Base-by-base conservation (phyloP, 2,329 filamentous ascomycete species). In the Fusarium denticulatum region DNA sequence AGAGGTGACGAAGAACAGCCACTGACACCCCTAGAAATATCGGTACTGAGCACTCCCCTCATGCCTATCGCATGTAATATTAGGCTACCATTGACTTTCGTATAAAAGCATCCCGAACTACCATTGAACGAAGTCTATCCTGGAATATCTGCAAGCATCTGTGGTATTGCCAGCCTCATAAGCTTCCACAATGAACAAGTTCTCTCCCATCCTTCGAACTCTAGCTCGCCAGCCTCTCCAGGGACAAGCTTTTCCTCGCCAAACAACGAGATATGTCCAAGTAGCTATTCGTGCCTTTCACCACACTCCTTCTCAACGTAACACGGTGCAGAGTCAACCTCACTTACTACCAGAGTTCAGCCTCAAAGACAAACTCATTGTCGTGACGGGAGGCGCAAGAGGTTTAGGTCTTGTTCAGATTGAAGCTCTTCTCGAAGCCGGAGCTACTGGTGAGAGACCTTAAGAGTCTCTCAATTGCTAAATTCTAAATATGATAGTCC, bases 381-480 rank as follows among this genome's bases (percentile, higher is more conserved):
- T 95, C 49, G 92, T 97, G 26, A 93, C 93, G 5, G 94, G 94
- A 53, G 94, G 89, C 64, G 94, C 91, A 13, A 89, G 93, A 68
- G 94, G 94, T 6, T 86, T 97, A 15, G 94, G 94, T 45, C 85
- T 97, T 45, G 92, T 92, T 28, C 93, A 96, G 80, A 89, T 92
- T 46, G 93, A 96, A 79, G 94, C 93, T 12, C 85, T 96, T 52
- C 84, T 96, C 43, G 93, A 96, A 81, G 93, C 93, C 15, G 94
- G 94, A 40, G 94, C 94, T 39, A 92, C 82, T 67, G 90, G 87
- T 90, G 78, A 71, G 37, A 49, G 30, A 39, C 18, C 37, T n/a
- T 32, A 12, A 14, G 11, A 36, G 16, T 9, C 7, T 34, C 26
- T 22, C 53, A 39, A 39, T 42, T 39, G 18, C 24, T 32, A 10